Evolutionary conservation across 192 early-diverging fungal genomes (phyloP), one percentile per base, ranked within the genome.

Genomic region (Linnemannia exigua): DNA sequence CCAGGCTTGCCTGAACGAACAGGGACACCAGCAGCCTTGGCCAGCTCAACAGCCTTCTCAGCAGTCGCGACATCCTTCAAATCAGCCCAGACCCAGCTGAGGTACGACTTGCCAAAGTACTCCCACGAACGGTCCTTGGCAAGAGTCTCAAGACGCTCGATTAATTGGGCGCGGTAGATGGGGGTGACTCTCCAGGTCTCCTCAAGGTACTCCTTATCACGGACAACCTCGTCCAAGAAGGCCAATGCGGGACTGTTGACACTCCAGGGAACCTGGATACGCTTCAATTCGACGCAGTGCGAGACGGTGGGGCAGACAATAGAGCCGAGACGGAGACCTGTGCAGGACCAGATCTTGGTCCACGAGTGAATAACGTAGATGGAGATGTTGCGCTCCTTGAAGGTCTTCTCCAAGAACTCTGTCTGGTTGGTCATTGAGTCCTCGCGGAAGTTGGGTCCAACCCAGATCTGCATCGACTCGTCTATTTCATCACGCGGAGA

Each of bases 391-490:
- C 91, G 91, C 37, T 89, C 89, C 73, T 85, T 76, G 86, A 91
- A 95, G 71, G 96, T 77, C 44, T 89, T 77, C 58, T 86, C 88
- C 66, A 94, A 70, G 81, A 93, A 97, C 37, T 92, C 90, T 74
- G 92, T 89, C 89, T 97, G 93, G 72, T 92, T 93, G 67, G 90
- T 93, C 80, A 97, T 89, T n/a, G 96, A 97, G 84, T 97, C 96
- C 67, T 91, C 69, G 50, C 94, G 95, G 90, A 95, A 97, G 63
- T 93, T 80, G 44, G 91, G 79, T 67, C 95, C 96, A 77, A 95
- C 93, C 96, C 96, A 97, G n/a, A 95, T 95, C 89, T 97, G 96
- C 96, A 97, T 97, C 0, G 96, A 97, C 88, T 97, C 96, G 84
- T 97, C 94, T 93, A 80, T 75, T 46, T 37, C 12, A 51, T 71